These are phyloP conservation scores for Sclerotinia spermophila DNA, from an alignment of 2,329 filamentous ascomycete species.

Conservation along the genomic window DNA sequence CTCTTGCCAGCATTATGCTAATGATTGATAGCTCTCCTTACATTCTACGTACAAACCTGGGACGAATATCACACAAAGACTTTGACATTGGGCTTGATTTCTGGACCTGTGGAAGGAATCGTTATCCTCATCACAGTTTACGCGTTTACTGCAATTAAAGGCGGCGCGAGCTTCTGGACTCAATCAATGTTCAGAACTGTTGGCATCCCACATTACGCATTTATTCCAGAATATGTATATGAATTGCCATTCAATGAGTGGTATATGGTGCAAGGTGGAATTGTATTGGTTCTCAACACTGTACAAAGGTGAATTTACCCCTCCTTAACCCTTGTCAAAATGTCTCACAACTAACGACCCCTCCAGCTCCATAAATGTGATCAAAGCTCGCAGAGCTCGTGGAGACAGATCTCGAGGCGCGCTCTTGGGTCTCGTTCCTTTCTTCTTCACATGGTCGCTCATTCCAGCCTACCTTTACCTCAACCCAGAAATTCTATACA, in stretches of 20 bases:
- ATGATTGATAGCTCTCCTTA: conserved; percentile 63
- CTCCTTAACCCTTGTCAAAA: not conserved
- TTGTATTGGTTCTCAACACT: conserved; percentile 84
- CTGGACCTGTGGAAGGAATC: conserved; percentile 92
- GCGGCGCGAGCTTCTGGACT: conserved; percentile 91
- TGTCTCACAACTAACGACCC: conserved; percentile 31
- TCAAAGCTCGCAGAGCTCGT: conserved; percentile 71
- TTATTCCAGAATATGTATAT: conserved; percentile 70
- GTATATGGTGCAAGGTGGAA: conserved; percentile 81
- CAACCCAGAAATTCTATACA: conserved; percentile 76
- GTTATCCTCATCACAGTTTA: conserved; percentile 80
- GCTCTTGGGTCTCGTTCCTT: conserved; percentile 78
- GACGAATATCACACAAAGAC: conserved; percentile 99
- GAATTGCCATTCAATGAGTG: conserved; percentile 83
- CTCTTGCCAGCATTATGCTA: conserved; percentile 10
- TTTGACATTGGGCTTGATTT: conserved; percentile 85
- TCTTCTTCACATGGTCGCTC: conserved; percentile 73
- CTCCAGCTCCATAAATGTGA: conserved; percentile 71
- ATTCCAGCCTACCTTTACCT: conserved; percentile 77
- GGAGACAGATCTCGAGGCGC: conserved; percentile 70
- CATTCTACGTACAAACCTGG: conserved; percentile 99
- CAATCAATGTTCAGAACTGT: conserved; percentile 78
- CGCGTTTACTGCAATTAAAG: conserved; percentile 75
- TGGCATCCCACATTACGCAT: conserved; percentile 53
- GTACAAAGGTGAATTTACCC: conserved; percentile 51